Conservation (phyloP, 305 asterid genomes). For the Solanum hybrid region DNA sequence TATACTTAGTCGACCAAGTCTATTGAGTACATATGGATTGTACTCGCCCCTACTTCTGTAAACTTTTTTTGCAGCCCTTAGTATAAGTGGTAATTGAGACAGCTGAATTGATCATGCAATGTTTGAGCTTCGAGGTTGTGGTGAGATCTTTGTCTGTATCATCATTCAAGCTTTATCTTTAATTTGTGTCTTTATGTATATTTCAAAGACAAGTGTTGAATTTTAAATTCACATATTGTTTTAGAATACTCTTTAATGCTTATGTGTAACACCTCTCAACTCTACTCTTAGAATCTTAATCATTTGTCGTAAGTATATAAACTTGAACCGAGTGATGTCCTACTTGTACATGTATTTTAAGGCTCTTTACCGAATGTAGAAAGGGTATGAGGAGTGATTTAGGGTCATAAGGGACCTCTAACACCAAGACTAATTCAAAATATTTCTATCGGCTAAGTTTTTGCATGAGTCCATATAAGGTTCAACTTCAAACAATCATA, state of each 20-base stretch:
- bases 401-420: no score
- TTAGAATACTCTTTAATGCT: not conserved
- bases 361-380: not conserved
- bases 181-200: no score
- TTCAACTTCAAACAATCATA: not conserved
- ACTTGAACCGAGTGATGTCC: not conserved
- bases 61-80: not conserved
- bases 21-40: not conserved
- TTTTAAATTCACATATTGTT: not conserved
- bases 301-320: not conserved
- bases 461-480: not conserved
- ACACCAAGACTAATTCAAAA: not conserved
- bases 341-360: not conserved
- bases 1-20: not conserved
- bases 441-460: not conserved
- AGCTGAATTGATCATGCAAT: not conserved
- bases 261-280: not conserved
- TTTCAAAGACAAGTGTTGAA: not conserved
- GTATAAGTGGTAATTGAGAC: not conserved
- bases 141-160: not conserved
- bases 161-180: not conserved
- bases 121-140: not conserved
- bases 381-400: not conserved
- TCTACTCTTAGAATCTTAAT: not conserved
- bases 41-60: not conserved